Evolutionary conservation across 495 filamentous ascomycete species (phyloP).

Genomic region (Durotheca rogersii): DNA sequence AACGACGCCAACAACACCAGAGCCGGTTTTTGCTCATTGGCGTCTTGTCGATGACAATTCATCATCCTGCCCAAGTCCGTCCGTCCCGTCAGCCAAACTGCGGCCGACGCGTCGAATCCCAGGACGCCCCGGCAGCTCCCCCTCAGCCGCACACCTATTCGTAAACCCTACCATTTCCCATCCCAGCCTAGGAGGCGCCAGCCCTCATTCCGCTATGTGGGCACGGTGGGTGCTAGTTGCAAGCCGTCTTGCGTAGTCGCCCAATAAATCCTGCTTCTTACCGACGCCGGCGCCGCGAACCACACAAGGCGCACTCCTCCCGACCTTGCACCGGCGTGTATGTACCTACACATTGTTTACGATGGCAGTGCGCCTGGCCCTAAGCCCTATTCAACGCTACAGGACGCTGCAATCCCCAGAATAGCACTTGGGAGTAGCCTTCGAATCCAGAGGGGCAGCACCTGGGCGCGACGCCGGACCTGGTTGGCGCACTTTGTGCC

Average conservation of each 20-base stretch:
- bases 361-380: too few relatives aligned
- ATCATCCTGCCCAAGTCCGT: slow-evolving; percentile 16
- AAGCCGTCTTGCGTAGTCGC: background rate
- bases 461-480: slow-evolving; percentile 6
- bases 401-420: too few relatives aligned
- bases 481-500: slow-evolving; percentile 23
- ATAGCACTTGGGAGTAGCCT: background rate
- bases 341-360: too few relatives aligned
- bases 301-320: slow-evolving; percentile 17
- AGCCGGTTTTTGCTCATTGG: slow-evolving; percentile 4
- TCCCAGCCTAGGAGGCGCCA: slow-evolving; percentile 11
- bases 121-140: slow-evolving; percentile 7
- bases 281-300: slow-evolving; percentile 14
- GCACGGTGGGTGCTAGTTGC: slow-evolving; percentile 18
- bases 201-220: slow-evolving; percentile 15
- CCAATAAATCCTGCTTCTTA: slow-evolving; percentile 12
- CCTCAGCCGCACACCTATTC: slow-evolving; percentile 26
- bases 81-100: slow-evolving; percentile 8
- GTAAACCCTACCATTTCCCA: slow-evolving; percentile 17
- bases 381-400: too few relatives aligned
- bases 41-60: slow-evolving; percentile 23
- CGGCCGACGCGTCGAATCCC: slow-evolving; percentile 12
- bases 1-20: background rate
- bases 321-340: too few relatives aligned
- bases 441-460: background rate